Evolutionary conservation across 306 rosid species (phyloP).

Genomic region (Prunus salicina): DNA sequence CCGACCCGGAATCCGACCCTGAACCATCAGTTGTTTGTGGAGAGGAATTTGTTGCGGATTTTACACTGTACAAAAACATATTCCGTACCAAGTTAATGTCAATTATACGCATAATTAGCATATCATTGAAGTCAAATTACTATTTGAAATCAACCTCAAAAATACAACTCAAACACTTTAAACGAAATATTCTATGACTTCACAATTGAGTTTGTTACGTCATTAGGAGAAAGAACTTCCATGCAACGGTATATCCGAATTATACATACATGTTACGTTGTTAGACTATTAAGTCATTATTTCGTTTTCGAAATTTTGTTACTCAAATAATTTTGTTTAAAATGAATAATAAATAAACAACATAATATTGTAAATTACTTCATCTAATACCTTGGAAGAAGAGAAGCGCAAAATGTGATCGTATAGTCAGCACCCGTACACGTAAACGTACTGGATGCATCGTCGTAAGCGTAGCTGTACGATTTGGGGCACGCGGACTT

Average conservation of each 20-base stretch:
- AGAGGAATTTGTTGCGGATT: slow-evolving; percentile 43
- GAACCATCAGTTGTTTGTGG: slow-evolving; percentile 14
- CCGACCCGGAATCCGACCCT: slow-evolving; percentile 27
- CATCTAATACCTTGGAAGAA: slow-evolving; percentile 41
- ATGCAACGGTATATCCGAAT: too few species aligned
- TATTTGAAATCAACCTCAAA: too few species aligned
- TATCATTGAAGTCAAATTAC: neutral
- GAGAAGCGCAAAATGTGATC: slow-evolving; percentile 70
- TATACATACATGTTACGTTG: too few species aligned
- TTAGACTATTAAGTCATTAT: too few species aligned
- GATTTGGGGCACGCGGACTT: slow-evolving; percentile 83
- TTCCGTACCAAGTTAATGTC: neutral
- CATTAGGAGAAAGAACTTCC: too few species aligned
- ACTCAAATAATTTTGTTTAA: neutral
- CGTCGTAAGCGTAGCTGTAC: slow-evolving; percentile 88
- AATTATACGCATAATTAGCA: neutral
- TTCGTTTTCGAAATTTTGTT: too few species aligned
- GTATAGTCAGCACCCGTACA: slow-evolving; percentile 73
- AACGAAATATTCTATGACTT: too few species aligned
- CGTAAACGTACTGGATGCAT: slow-evolving; percentile 77
- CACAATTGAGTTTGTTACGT: too few species aligned
- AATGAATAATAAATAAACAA: neutral
- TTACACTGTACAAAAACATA: slow-evolving; percentile 33
- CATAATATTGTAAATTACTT: neutral
- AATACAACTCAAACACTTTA: too few species aligned